Conservation (phyloP, 768 basidiomycete genomes). For the Mycena leptocephala region DNA sequence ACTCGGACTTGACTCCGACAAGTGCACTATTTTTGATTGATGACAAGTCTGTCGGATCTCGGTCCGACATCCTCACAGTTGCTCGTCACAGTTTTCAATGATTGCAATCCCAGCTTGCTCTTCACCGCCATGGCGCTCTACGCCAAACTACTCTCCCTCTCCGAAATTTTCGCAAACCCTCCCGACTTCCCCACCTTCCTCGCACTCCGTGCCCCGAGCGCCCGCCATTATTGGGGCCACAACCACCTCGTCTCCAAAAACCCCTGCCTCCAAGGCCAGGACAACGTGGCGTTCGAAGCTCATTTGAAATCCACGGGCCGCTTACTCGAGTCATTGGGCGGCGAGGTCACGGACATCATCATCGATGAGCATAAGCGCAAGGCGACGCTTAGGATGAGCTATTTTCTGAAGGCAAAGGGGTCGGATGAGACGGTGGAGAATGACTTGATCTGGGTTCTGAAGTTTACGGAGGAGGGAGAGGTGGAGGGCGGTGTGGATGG, state of each 20-base stretch:
- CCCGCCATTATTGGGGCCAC: slow-evolving; percentile 2
- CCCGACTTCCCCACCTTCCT: background rate
- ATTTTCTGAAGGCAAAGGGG: background rate
- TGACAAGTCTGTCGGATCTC: too few relatives aligned
- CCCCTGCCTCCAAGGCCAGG: background rate
- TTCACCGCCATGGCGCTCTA: background rate
- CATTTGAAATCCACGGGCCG: background rate
- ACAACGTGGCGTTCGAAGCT: background rate
- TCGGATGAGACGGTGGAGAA: slow-evolving; percentile 3
- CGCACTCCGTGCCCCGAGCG: background rate
- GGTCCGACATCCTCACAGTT: too few relatives aligned
- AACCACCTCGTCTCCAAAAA: slow-evolving; percentile 5
- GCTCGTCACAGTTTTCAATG: too few relatives aligned
- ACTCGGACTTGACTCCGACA: too few relatives aligned
- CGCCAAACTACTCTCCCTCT: background rate
- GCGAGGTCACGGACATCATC: slow-evolving; percentile 1
- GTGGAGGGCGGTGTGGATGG: background rate
- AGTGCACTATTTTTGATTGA: too few relatives aligned
- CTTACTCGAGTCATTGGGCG: background rate
- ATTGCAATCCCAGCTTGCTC: too few relatives aligned
- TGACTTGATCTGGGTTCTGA: background rate
- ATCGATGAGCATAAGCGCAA: background rate
- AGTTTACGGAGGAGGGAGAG: slow-evolving; percentile 1
- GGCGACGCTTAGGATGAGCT: background rate
- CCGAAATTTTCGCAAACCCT: background rate